Evolutionary conservation across 1,139 yeast genomes (phyloP).

Genomic region (Starmera stellimalicola): DNA sequence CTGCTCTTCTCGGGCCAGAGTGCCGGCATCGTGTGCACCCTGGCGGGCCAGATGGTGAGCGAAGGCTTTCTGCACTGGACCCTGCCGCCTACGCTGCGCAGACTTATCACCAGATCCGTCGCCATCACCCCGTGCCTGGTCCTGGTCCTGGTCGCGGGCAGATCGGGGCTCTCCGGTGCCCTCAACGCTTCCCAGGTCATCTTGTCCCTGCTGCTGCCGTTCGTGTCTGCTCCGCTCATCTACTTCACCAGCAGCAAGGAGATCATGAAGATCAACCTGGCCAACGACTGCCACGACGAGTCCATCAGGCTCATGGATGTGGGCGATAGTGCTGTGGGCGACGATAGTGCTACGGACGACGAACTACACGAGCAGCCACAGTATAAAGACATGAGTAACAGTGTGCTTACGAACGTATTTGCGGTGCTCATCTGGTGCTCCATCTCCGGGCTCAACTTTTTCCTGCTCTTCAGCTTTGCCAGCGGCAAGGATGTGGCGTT

Average conservation of each 20-base stretch:
- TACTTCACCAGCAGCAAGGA: constrained; percentile 56
- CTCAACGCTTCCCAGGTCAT: constrained; percentile 71
- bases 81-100: constrained; percentile 56
- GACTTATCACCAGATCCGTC: constrained; percentile 60
- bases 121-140: constrained; percentile 66
- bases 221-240: constrained; percentile 67
- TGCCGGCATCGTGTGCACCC: constrained; percentile 75
- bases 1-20: constrained; percentile 71
- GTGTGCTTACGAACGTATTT: constrained; percentile 40
- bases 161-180: constrained; percentile 60
- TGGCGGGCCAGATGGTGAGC: constrained; percentile 74
- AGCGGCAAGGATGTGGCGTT: constrained; percentile 56
- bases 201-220: constrained; percentile 58
- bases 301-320: constrained; percentile 10
- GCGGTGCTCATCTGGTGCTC: constrained; percentile 66
- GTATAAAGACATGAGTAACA: constrained; percentile 59
- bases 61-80: constrained; percentile 77
- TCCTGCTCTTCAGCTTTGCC: constrained; percentile 62
- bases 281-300: constrained; percentile 7
- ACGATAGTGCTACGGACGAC: constrained; percentile 7
- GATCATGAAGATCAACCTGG: constrained; percentile 41
- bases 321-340: constrained; percentile 6
- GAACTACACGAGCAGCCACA: constrained; percentile 6
- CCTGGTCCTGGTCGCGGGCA: constrained; percentile 54
- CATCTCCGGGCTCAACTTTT: constrained; percentile 67